These are phyloP conservation scores for Puccinia coronata DNA, from an alignment of 1,284 basidiomycete species.

Conservation along the genomic window DNA sequence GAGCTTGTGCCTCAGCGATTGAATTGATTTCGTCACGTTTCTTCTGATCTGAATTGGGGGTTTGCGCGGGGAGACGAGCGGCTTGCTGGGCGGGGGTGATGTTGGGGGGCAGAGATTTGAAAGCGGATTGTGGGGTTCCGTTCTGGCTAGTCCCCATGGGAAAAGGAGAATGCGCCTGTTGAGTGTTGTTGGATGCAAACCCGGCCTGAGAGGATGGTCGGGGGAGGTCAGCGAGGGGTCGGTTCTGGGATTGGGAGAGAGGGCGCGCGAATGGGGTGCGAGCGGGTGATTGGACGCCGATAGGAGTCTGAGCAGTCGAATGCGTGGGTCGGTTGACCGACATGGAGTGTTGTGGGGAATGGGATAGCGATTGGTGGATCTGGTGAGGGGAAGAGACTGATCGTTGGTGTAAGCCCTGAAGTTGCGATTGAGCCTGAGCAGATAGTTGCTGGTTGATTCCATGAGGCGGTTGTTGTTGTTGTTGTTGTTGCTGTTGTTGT, in stretches of 20 bases:
- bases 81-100: constrained; percentile 35
- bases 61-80: constrained; percentile 10
- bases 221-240: constrained; percentile 2
- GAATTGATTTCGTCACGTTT: constrained; percentile 27
- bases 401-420: constrained; percentile 9
- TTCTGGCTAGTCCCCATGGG: constrained; percentile 21
- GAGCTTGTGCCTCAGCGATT: background rate
- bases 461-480: background rate
- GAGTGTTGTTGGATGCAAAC: background rate
- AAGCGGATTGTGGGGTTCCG: constrained; percentile 36
- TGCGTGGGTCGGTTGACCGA: constrained; percentile 8
- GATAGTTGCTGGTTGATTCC: background rate
- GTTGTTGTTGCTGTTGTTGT: constrained; percentile 30
- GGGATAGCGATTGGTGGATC: constrained; percentile 10
- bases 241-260: constrained; percentile 32
- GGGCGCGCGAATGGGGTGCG: constrained; percentile 35
- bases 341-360: constrained; percentile 33
- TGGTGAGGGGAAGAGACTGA: constrained; percentile 35
- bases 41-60: constrained; percentile 28
- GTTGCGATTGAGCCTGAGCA: constrained; percentile 4
- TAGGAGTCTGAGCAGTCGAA: constrained; percentile 22
- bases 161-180: constrained; percentile 35
- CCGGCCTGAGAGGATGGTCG: constrained; percentile 38
- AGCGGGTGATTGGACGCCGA: constrained; percentile 31
- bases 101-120: constrained; percentile 40